phyloP scores from a whole-genome alignment of 345 rosid species.

The Linum tenue region DNA sequence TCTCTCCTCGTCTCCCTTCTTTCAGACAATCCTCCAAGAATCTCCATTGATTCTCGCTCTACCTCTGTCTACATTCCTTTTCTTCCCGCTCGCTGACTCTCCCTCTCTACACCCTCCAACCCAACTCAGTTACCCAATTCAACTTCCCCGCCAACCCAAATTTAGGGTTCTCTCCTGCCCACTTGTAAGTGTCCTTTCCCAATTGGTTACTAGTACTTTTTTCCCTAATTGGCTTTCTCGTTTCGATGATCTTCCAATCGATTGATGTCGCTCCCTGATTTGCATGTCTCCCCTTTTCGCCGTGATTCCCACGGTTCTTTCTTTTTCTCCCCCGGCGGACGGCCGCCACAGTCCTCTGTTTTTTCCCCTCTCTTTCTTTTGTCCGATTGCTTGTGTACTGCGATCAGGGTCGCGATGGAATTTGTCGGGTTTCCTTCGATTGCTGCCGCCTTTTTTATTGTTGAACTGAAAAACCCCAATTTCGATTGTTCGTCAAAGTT shows the following conservation, averaged over 20 bases:
- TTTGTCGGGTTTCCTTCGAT: background rate
- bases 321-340: background rate
- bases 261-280: background rate
- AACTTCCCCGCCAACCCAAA: background rate
- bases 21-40: background rate
- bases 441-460: background rate
- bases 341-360: background rate
- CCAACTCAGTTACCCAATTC: background rate
- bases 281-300: background rate
- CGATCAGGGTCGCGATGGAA: background rate
- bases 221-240: background rate
- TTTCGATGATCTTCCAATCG: background rate
- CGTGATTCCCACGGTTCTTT: background rate
- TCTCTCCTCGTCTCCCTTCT: background rate
- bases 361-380: background rate
- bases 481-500: background rate
- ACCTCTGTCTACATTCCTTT: background rate
- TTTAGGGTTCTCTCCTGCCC: slow-evolving; percentile 1
- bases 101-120: background rate
- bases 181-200: background rate
- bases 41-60: background rate
- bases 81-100: background rate
- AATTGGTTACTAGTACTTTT: background rate
- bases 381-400: background rate
- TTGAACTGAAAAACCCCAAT: background rate